Evolutionary conservation across 2,329 filamentous ascomycete species (phyloP).

Genomic region (Microascus cirrosus): DNA sequence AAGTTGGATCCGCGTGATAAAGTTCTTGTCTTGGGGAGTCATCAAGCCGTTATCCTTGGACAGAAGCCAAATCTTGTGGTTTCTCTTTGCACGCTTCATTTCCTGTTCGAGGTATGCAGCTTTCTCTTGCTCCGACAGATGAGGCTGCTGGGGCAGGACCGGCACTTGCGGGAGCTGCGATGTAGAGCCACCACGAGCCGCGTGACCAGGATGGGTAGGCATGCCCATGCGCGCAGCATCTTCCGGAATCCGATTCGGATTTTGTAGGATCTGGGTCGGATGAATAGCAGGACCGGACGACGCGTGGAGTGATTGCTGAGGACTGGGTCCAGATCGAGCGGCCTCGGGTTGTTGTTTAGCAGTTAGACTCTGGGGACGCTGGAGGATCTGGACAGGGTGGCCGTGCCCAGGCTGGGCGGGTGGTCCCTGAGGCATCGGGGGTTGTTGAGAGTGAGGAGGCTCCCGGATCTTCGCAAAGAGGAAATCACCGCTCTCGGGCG

Average conservation of each 20-base stretch:
- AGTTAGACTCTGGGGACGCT: constrained; percentile 35
- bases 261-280: constrained; percentile 70
- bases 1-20: constrained; percentile 93
- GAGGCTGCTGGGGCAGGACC: constrained; percentile 35
- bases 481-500: constrained; percentile 5
- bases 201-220: constrained; percentile 18
- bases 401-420: constrained; percentile 21
- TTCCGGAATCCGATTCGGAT: constrained; percentile 54
- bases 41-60: constrained; percentile 94
- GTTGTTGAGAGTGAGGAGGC: constrained; percentile 6
- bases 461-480: constrained; percentile 6
- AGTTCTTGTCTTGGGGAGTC: constrained; percentile 99
- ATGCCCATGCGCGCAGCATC: constrained; percentile 27
- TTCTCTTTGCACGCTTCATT: constrained; percentile 88
- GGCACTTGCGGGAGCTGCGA: constrained; percentile 19
- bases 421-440: neutral
- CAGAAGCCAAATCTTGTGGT: constrained; percentile 92
- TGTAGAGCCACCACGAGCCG: constrained; percentile 38
- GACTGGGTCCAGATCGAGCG: constrained; percentile 13
- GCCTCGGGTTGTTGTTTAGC: constrained; percentile 18
- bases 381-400: constrained; percentile 43
- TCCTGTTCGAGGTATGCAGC: constrained; percentile 79
- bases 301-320: constrained; percentile 25
- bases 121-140: constrained; percentile 77
- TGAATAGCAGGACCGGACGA: constrained; percentile 29